Evolutionary conservation across 2,329 filamentous ascomycete species (phyloP).

Genomic region (Paecilomyces sp.): DNA sequence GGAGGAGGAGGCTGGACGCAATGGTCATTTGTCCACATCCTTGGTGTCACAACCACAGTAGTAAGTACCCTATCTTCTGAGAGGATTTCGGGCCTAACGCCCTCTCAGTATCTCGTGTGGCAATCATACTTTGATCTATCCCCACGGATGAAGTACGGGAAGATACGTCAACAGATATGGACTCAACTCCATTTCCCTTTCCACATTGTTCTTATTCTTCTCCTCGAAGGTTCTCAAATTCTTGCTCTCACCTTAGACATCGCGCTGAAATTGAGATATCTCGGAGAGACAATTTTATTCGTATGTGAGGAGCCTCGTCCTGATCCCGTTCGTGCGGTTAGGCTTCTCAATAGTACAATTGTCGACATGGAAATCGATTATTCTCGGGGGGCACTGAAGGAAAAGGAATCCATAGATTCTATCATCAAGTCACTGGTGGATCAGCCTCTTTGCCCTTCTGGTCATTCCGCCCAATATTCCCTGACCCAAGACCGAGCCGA

Average conservation of each 20-base stretch:
- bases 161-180: slow-evolving; percentile 51
- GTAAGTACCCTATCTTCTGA: slow-evolving; percentile 15
- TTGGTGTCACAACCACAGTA: slow-evolving; percentile 31
- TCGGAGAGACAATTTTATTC: slow-evolving; percentile 30
- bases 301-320: slow-evolving; percentile 32
- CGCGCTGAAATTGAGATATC: slow-evolving; percentile 33
- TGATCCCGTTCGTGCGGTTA: slow-evolving; percentile 17
- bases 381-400: slow-evolving; percentile 21
- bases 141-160: slow-evolving; percentile 43
- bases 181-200: slow-evolving; percentile 53
- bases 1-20: slow-evolving; percentile 32
- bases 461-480: slow-evolving; percentile 10
- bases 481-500: slow-evolving; percentile 21
- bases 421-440: slow-evolving; percentile 23
- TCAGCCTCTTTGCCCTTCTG: slow-evolving; percentile 21
- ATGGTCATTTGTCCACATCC: slow-evolving; percentile 31
- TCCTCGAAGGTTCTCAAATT: slow-evolving; percentile 59
- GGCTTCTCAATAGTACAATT: slow-evolving; percentile 30
- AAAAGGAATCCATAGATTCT: slow-evolving; percentile 24
- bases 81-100: not conserved
- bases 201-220: slow-evolving; percentile 55
- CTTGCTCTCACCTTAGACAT: slow-evolving; percentile 41
- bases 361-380: slow-evolving; percentile 34
- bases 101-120: slow-evolving; percentile 49
- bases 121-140: slow-evolving; percentile 55